Conservation (phyloP, 2,329 filamentous ascomycete genomes). For the Curvularia verruculosa region DNA sequence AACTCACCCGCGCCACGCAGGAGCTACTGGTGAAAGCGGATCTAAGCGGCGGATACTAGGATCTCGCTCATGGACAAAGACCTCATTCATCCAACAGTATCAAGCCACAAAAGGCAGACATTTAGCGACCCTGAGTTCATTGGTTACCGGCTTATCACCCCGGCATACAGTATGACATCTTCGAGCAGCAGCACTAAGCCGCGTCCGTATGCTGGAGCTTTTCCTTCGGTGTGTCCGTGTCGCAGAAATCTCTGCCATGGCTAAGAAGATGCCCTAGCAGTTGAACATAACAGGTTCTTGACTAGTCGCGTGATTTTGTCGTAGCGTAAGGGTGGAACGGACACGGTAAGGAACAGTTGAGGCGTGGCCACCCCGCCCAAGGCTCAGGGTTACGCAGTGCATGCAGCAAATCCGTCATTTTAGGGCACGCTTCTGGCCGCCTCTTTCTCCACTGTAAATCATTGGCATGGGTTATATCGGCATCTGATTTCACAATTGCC, state of each 20-base stretch:
- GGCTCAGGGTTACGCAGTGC: conserved; percentile 12
- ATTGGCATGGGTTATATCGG: conserved; percentile 1
- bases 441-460: background rate
- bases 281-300: background rate
- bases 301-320: background rate
- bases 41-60: conserved; percentile 24
- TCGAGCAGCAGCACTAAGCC: conserved; percentile 3
- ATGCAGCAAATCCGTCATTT: conserved; percentile 6
- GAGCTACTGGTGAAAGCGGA: conserved; percentile 21
- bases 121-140: conserved; percentile 6
- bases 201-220: conserved; percentile 2
- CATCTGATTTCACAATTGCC: conserved; percentile 4
- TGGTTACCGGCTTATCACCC: conserved; percentile 9
- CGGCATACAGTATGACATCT: conserved; percentile 9
- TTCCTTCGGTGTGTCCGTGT: conserved; percentile 12
- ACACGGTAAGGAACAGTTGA: conserved; percentile 3
- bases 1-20: conserved; percentile 9
- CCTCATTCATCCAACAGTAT: conserved; percentile 13
- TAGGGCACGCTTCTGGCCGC: conserved; percentile 11
- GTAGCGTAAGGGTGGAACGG: background rate
- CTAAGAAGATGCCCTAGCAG: conserved; percentile 13
- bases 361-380: conserved; percentile 5
- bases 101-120: conserved; percentile 16
- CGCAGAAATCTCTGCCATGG: conserved; percentile 1
- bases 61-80: conserved; percentile 14